A percentile compares a stretch with the other conserved stretches of the same genome.
Conservation (phyloP, 108 stramenopile species). For the Nitzschia sp. region DNA sequence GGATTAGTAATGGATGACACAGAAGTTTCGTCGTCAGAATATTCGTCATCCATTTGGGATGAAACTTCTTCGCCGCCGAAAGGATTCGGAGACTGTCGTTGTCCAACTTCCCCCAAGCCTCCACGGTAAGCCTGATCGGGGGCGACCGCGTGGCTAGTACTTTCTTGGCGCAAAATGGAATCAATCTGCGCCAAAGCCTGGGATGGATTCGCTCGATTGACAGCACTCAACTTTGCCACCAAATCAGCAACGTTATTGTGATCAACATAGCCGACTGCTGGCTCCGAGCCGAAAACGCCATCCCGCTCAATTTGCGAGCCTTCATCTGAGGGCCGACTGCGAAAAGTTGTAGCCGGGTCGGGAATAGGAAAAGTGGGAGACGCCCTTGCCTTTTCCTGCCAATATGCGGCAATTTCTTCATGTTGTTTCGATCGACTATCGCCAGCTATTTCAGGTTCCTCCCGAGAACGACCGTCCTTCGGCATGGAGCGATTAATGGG, state of each 20-base stretch:
- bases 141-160: constrained; percentile 17
- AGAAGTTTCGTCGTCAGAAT: constrained; percentile 51
- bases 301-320: background rate
- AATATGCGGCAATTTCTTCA: background rate
- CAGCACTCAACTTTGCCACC: constrained; percentile 64
- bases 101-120: constrained; percentile 1
- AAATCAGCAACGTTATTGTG: constrained; percentile 20
- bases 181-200: constrained; percentile 81
- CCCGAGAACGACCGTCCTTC: background rate
- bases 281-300: background rate
- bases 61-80: background rate
- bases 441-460: background rate
- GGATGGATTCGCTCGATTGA: constrained; percentile 67
- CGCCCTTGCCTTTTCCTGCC: constrained; percentile 9
- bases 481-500: background rate
- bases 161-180: constrained; percentile 66
- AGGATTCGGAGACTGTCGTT: background rate
- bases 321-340: background rate
- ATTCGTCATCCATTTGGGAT: background rate
- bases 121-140: background rate
- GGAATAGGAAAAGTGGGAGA: constrained; percentile 5
- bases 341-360: background rate
- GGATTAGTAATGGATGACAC: constrained; percentile 84
- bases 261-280: background rate
- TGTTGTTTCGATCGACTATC: background rate